Conservation (phyloP, 1,284 basidiomycete species). For the Ustilago shanxiensis region DNA sequence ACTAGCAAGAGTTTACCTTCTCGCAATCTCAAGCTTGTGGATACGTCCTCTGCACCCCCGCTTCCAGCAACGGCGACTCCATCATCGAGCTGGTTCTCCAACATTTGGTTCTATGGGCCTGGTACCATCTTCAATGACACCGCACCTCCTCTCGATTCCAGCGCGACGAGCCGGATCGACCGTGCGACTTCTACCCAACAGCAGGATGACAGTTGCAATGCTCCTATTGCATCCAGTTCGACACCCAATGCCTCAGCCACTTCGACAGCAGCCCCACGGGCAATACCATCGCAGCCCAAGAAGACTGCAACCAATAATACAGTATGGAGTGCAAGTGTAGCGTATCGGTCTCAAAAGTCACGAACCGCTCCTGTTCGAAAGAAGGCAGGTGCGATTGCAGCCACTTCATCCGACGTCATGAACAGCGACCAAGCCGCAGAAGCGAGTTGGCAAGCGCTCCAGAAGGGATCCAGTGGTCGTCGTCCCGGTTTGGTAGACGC, state of each 20-base stretch:
- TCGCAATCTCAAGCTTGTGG: constrained; percentile 20
- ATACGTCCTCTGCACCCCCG: constrained; percentile 6
- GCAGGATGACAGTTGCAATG: not conserved
- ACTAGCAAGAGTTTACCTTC: constrained; percentile 45
- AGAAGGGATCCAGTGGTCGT: constrained; percentile 19
- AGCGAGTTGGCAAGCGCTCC: constrained; percentile 30
- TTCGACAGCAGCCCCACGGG: not conserved
- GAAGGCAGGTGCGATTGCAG: not conserved
- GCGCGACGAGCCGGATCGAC: not conserved
- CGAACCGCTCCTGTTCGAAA: constrained; percentile 37
- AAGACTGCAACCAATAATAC: constrained; percentile 33
- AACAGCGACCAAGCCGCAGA: constrained; percentile 28
- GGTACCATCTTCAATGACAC: constrained; percentile 22
- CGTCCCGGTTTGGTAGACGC: constrained; percentile 46
- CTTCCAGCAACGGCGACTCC: constrained; percentile 12
- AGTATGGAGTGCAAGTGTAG: constrained; percentile 51
- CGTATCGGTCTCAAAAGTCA: constrained; percentile 39
- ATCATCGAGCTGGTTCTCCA: constrained; percentile 39
- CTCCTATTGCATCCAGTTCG: not conserved
- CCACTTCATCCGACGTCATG: constrained; percentile 16
- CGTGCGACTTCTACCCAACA: not conserved
- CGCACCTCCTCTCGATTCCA: not conserved
- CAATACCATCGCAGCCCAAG: constrained; percentile 15
- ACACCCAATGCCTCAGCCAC: not conserved
- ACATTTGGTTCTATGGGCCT: constrained; percentile 45